Evolutionary conservation across 169 alveolate species (phyloP).

Genomic region (Plasmodium ovale): DNA sequence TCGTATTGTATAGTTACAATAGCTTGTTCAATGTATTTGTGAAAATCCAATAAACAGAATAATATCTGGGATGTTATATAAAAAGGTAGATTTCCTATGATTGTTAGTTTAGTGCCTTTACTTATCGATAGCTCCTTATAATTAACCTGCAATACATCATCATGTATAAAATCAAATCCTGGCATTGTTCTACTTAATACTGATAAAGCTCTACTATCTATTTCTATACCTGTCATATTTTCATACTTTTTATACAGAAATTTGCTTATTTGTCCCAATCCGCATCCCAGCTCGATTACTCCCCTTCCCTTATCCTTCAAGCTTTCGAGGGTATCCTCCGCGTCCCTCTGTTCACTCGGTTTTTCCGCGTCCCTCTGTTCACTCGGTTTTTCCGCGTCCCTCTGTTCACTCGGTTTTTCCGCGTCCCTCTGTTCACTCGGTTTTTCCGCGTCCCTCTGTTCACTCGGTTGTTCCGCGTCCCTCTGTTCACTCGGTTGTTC

Average conservation of each 20-base stretch:
- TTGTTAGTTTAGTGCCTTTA: slow-evolving; percentile 80
- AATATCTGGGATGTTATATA: slow-evolving; percentile 89
- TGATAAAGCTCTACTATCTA: slow-evolving; percentile 88
- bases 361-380: background rate
- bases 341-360: background rate
- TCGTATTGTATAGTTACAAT: slow-evolving; percentile 89
- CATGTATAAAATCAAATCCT: slow-evolving; percentile 86
- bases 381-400: too few relatives aligned
- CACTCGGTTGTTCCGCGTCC: too few relatives aligned
- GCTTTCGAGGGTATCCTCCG: background rate
- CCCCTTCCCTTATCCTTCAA: slow-evolving; percentile 76
- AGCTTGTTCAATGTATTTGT: slow-evolving; percentile 84
- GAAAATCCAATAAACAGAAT: slow-evolving; percentile 87
- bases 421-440: background rate
- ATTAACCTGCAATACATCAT: slow-evolving; percentile 89
- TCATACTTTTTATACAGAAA: slow-evolving; percentile 81
- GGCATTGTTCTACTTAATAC: slow-evolving; percentile 87
- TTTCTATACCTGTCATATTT: slow-evolving; percentile 87
- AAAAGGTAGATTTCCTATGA: slow-evolving; percentile 88
- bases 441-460: too few relatives aligned
- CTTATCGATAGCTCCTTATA: slow-evolving; percentile 80
- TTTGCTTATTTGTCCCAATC: slow-evolving; percentile 88
- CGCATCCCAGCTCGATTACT: slow-evolving; percentile 89
- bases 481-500: too few relatives aligned
- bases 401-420: background rate